Percentiles rank a stretch among this genome's conserved stretches.
phyloP scores from a whole-genome alignment of 2,329 filamentous ascomycete species.

The Curvularia hawaiiensis region DNA sequence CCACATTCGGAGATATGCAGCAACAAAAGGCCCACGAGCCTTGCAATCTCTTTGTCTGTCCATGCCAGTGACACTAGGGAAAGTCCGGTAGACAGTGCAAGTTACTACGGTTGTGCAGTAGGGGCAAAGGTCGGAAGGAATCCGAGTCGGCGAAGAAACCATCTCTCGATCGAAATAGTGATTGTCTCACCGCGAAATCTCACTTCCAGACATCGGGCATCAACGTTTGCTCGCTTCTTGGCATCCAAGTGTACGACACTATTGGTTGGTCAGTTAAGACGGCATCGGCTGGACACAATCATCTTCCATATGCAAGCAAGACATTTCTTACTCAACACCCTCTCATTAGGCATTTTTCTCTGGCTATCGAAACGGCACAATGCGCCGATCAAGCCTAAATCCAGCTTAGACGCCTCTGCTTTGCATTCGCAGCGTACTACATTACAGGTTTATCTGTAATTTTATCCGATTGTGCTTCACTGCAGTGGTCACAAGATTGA shows the following conservation, averaged over 20 bases:
- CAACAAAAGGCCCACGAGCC: constrained; percentile 15
- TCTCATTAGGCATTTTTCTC: not conserved
- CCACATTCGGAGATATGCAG: constrained; percentile 3
- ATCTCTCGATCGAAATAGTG: not conserved
- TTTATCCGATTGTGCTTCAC: not conserved
- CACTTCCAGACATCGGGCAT: constrained; percentile 3
- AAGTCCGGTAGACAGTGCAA: not conserved
- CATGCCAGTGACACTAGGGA: constrained; percentile 6
- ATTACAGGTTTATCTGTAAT: not conserved
- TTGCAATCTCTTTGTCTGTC: constrained; percentile 20
- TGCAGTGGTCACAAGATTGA: not conserved
- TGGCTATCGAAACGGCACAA: not conserved
- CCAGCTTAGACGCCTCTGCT: not conserved
- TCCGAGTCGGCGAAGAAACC: not conserved
- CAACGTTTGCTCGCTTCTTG: constrained; percentile 19
- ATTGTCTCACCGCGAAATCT: constrained; percentile 5
- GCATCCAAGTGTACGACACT: constrained; percentile 1
- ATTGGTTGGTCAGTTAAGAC: not conserved
- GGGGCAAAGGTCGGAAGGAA: constrained; percentile 1
- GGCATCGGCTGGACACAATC: not conserved
- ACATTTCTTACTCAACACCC: not conserved
- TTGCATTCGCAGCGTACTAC: not conserved
- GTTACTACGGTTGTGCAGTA: constrained; percentile 4
- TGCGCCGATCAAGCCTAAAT: not conserved
- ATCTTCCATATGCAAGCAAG: not conserved